phyloP scores from a whole-genome alignment of 371 early-diverging fungal genomes.

The Rhizopus microsporus region DNA sequence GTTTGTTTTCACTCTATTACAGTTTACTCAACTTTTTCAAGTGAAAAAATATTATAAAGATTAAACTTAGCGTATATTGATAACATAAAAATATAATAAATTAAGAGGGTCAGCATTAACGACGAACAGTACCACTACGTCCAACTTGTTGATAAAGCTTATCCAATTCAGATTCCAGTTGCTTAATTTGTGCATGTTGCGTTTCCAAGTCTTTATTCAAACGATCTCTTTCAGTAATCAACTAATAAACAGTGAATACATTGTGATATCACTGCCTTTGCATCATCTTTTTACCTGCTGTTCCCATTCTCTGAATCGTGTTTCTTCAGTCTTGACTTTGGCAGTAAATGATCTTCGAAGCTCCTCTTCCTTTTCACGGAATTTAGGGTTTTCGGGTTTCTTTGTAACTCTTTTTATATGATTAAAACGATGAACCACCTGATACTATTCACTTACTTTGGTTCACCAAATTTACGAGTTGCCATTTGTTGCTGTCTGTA shows the following conservation, averaged over 20 bases:
- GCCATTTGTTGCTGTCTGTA: slow-evolving; percentile 83
- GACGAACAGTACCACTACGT: slow-evolving; percentile 9
- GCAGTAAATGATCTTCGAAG: slow-evolving; percentile 91
- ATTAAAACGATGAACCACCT: neutral
- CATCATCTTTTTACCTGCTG: slow-evolving; percentile 67
- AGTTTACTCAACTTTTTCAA: too few species aligned
- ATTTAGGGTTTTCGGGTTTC: slow-evolving; percentile 78
- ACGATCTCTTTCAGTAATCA: slow-evolving; percentile 93
- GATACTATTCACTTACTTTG: slow-evolving; percentile 48
- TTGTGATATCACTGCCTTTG: neutral
- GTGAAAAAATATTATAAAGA: too few species aligned
- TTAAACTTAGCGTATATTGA: too few species aligned
- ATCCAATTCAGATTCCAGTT: slow-evolving; percentile 82
- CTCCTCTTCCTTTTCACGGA: slow-evolving; percentile 86
- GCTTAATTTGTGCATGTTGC: slow-evolving; percentile 88
- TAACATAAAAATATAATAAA: too few species aligned
- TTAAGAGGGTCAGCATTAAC: slow-evolving; percentile 5
- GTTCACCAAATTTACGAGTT: slow-evolving; percentile 78
- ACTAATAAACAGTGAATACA: slow-evolving; percentile 39
- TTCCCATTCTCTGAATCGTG: slow-evolving; percentile 96
- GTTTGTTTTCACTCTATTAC: too few species aligned
- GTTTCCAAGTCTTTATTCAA: slow-evolving; percentile 94
- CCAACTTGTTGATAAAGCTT: slow-evolving; percentile 50
- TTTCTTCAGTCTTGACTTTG: slow-evolving; percentile 92
- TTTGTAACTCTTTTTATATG: slow-evolving; percentile 27